Conservation (phyloP, 345 rosid species). For the Capsella bursapastoris region DNA sequence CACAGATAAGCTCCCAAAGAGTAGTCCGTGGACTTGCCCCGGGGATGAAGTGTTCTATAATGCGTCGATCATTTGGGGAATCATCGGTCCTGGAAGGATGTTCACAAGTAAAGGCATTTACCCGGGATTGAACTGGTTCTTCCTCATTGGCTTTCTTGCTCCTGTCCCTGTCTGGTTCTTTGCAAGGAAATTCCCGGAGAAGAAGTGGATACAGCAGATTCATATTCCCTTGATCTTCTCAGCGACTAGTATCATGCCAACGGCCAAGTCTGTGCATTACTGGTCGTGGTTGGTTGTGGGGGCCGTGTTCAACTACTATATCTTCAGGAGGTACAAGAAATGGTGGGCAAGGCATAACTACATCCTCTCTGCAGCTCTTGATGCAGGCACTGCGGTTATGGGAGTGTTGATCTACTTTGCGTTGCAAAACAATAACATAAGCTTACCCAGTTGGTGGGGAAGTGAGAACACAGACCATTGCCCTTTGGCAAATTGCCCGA, state of each 20-base stretch:
- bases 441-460: constrained; percentile 79
- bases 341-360: constrained; percentile 85
- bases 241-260: constrained; percentile 50
- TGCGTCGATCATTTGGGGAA: constrained; percentile 90
- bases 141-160: constrained; percentile 71
- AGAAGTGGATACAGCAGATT: constrained; percentile 60
- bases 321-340: constrained; percentile 58
- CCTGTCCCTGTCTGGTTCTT: constrained; percentile 69
- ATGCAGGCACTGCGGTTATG: constrained; percentile 81
- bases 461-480: constrained; percentile 58
- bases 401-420: constrained; percentile 60
- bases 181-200: constrained; percentile 58
- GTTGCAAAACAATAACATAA: constrained; percentile 56
- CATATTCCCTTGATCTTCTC: constrained; percentile 66
- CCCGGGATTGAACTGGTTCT: constrained; percentile 72
- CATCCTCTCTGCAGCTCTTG: constrained; percentile 74
- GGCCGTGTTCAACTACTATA: constrained; percentile 61
- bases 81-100: constrained; percentile 75
- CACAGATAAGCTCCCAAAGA: constrained; percentile 51
- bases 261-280: constrained; percentile 65
- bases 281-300: constrained; percentile 67
- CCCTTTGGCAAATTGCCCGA: constrained; percentile 65
- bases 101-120: constrained; percentile 66
- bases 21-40: constrained; percentile 85
- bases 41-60: constrained; percentile 67